Evolutionary conservation across 2,329 filamentous ascomycete genomes (phyloP).

Genomic region (Colletotrichum godetiae): DNA sequence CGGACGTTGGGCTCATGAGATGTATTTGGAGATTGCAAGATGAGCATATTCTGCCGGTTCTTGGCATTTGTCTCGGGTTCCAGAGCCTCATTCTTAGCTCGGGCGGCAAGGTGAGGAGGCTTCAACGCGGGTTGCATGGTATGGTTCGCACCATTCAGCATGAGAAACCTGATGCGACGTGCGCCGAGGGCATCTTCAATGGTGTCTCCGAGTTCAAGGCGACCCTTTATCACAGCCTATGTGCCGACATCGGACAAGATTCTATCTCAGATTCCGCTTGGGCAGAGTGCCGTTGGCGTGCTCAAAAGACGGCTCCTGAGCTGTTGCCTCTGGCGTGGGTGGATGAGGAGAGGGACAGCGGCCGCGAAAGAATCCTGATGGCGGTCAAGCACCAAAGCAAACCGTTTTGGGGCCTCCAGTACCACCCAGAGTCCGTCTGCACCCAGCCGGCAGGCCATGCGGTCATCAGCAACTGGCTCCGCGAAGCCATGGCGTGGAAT

Average conservation of each 20-base stretch:
- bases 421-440: slow-evolving; percentile 90
- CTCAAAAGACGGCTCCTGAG: slow-evolving; percentile 49
- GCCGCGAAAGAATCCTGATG: slow-evolving; percentile 75
- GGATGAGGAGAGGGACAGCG: slow-evolving; percentile 53
- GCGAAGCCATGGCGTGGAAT: slow-evolving; percentile 72
- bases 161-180: slow-evolving; percentile 35
- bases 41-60: slow-evolving; percentile 74
- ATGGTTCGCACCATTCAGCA: slow-evolving; percentile 79
- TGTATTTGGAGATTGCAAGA: slow-evolving; percentile 77
- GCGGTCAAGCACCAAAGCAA: slow-evolving; percentile 73
- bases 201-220: slow-evolving; percentile 71
- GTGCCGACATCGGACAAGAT: slow-evolving; percentile 65
- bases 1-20: slow-evolving; percentile 87
- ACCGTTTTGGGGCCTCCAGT: slow-evolving; percentile 90
- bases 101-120: slow-evolving; percentile 72
- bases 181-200: slow-evolving; percentile 70
- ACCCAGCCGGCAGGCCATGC: slow-evolving; percentile 74
- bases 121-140: slow-evolving; percentile 83
- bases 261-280: slow-evolving; percentile 48
- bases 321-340: slow-evolving; percentile 73
- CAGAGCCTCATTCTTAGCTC: slow-evolving; percentile 81
- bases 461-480: slow-evolving; percentile 82
- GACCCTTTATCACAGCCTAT: slow-evolving; percentile 80
- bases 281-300: slow-evolving; percentile 53
- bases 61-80: slow-evolving; percentile 92